Evolutionary conservation across 352 stramenopile species (phyloP), one percentile per base, ranked within the genome.

Genomic region (Phytopythium chamaehyphon): DNA sequence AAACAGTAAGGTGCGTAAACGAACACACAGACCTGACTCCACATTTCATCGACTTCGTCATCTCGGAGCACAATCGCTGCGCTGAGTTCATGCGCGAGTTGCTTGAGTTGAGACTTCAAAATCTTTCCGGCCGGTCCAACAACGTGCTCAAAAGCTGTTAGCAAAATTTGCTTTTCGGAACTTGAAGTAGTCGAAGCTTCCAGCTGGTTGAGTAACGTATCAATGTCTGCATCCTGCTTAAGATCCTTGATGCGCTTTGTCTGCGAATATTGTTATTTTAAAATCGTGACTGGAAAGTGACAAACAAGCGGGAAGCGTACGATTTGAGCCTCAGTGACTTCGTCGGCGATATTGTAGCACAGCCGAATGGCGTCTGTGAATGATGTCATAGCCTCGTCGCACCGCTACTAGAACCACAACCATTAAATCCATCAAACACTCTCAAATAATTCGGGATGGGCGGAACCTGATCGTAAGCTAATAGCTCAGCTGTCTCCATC

Each of bases 1-100:
- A 33, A 33, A 33, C 10, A 39, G 35, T 39, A 15, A 15, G 10
- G 10, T 39, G 35, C 16, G 35, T 15, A 16, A 39, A 15, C 35
- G 35, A 33, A 33, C 28, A 33, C 3, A 4, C 7, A 2, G 0
- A 77, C 40, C 40, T 83, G 66, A 6, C 51, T 56, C 77, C 75
- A 86, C 10, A 88, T 72, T 16, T 75, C 66, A 12, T 88, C 68
- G n/a, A 74, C 57, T 51, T 88, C 77, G 1, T 49, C 57, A 24
- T 53, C 50, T 14, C 15, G 64, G 1, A 88, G 57, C 18, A 47
- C 23, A 10, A 65, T 58, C 6, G 57, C 42, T 15, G 63, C 65
- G 6, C 61, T 62, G 10, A 88, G 42, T 36, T 72, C 58, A 6
- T 26, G 19, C 23, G 75, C 67, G 1, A 86, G 37, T 2, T 16